A percentile compares a stretch with the other conserved stretches of the same genome.
These are phyloP conservation scores for Calonectria multiphialidica DNA, from an alignment of 2,329 filamentous ascomycete species.

Conservation along the genomic window DNA sequence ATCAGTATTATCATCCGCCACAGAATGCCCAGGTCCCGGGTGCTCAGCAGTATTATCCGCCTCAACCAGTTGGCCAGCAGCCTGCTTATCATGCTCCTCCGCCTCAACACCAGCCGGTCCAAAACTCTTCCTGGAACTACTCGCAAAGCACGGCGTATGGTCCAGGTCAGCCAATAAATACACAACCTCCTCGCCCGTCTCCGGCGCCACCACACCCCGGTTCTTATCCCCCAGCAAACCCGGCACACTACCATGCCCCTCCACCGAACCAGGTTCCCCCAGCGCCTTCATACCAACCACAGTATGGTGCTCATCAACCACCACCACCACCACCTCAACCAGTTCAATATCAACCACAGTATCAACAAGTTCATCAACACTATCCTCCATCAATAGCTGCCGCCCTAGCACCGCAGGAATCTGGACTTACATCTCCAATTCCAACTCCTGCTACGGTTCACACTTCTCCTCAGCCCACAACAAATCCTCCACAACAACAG, in stretches of 20 bases:
- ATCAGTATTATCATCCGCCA: conserved; percentile 20
- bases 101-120: conserved; percentile 16
- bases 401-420: conserved; percentile 1
- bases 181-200: not conserved
- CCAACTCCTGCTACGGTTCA: not conserved
- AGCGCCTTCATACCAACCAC: conserved; percentile 11
- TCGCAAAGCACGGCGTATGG: conserved; percentile 12
- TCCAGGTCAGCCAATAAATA: not conserved
- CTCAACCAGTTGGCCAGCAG: conserved; percentile 12
- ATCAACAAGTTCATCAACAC: conserved; percentile 3
- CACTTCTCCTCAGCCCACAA: not conserved
- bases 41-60: conserved; percentile 23
- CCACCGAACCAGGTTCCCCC: not conserved
- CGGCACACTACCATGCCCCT: conserved; percentile 14
- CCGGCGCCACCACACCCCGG: not conserved
- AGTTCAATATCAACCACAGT: not conserved
- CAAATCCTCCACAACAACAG: conserved; percentile 5
- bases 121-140: conserved; percentile 14
- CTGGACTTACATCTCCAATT: not conserved
- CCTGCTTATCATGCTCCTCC: conserved; percentile 21
- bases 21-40: not conserved
- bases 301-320: not conserved
- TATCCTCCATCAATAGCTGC: not conserved
- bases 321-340: not conserved
- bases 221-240: conserved; percentile 9